Percentiles rank a stretch among this genome's conserved stretches.
phyloP scores from a whole-genome alignment of 1,284 basidiomycete genomes.

The Rhodotorula mucilaginosa region DNA sequence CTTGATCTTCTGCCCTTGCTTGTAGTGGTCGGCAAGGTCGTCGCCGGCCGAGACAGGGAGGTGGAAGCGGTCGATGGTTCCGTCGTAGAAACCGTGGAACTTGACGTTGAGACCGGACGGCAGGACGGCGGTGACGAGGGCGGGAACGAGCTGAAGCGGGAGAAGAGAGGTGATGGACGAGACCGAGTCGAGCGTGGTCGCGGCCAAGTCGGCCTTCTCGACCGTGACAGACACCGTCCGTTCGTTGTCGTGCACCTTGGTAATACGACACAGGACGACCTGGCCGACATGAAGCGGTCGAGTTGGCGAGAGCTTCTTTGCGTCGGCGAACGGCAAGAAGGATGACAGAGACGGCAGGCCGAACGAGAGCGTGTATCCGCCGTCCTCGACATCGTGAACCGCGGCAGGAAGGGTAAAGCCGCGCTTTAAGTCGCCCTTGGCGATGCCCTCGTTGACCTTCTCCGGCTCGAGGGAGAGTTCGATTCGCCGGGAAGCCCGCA shows the following conservation, averaged over 20 bases:
- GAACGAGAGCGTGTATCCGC: slow-evolving; percentile 86
- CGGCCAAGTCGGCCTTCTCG: slow-evolving; percentile 41
- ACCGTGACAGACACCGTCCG: slow-evolving; percentile 47
- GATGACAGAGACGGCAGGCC: slow-evolving; percentile 58
- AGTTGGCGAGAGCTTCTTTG: slow-evolving; percentile 34
- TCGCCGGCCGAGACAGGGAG: slow-evolving; percentile 49
- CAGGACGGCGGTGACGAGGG: slow-evolving; percentile 75
- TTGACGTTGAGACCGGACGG: slow-evolving; percentile 82
- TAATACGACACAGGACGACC: slow-evolving; percentile 46
- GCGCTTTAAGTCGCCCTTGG: slow-evolving; percentile 69
- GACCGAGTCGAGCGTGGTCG: slow-evolving; percentile 63
- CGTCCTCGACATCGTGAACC: slow-evolving; percentile 75
- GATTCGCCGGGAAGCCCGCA: slow-evolving; percentile 70
- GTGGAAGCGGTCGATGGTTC: slow-evolving; percentile 83
- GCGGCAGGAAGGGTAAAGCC: slow-evolving; percentile 75
- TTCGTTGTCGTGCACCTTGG: slow-evolving; percentile 46
- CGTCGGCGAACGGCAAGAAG: slow-evolving; percentile 40
- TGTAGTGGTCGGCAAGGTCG: slow-evolving; percentile 57
- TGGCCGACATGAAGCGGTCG: slow-evolving; percentile 47
- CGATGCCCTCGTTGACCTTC: slow-evolving; percentile 78
- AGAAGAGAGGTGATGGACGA: slow-evolving; percentile 75
- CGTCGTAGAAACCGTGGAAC: slow-evolving; percentile 89
- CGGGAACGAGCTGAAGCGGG: slow-evolving; percentile 82
- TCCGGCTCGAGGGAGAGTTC: slow-evolving; percentile 83
- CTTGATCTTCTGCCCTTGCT: slow-evolving; percentile 82